These are phyloP conservation scores for Chrysopogon serrulatus DNA, from an alignment of 176 grass and related monocot species.

Conservation along the genomic window DNA sequence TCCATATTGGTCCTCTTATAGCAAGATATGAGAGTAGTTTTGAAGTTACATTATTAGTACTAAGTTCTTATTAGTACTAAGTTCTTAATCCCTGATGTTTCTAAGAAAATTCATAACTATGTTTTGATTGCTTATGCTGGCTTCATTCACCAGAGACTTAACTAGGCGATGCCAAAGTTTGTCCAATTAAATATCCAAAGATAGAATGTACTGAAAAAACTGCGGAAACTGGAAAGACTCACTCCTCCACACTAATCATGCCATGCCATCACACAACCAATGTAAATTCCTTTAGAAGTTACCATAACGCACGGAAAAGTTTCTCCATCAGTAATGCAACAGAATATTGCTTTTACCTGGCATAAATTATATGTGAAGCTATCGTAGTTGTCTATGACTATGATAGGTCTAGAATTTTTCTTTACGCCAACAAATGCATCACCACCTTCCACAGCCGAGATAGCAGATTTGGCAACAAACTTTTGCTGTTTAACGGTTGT, in stretches of 20 bases:
- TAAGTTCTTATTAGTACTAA: too few relatives aligned
- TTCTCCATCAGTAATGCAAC: neutral
- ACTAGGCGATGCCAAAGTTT: neutral
- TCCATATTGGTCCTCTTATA: neutral
- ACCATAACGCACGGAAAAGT: constrained; percentile 20
- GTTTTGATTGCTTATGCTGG: neutral
- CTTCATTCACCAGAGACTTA: neutral
- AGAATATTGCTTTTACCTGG: constrained; percentile 49
- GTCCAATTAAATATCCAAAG: neutral
- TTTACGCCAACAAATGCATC: constrained; percentile 26
- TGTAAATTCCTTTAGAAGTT: constrained; percentile 48
- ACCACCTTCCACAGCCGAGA: constrained; percentile 9
- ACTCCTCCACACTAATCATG: neutral
- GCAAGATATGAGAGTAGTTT: neutral
- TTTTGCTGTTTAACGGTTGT: constrained; percentile 5
- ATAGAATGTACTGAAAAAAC: neutral
- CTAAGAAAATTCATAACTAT: neutral
- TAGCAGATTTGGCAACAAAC: constrained; percentile 9
- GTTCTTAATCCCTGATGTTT: neutral
- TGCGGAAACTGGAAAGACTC: neutral
- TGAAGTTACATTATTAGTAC: neutral
- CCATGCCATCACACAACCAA: constrained; percentile 5
- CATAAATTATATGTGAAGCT: constrained; percentile 90
- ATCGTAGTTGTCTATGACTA: constrained; percentile 87
- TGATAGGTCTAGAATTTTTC: constrained; percentile 45